These are phyloP conservation scores for Aspergillus texensis DNA, from an alignment of 2,329 filamentous ascomycete genomes.

Conservation along the genomic window DNA sequence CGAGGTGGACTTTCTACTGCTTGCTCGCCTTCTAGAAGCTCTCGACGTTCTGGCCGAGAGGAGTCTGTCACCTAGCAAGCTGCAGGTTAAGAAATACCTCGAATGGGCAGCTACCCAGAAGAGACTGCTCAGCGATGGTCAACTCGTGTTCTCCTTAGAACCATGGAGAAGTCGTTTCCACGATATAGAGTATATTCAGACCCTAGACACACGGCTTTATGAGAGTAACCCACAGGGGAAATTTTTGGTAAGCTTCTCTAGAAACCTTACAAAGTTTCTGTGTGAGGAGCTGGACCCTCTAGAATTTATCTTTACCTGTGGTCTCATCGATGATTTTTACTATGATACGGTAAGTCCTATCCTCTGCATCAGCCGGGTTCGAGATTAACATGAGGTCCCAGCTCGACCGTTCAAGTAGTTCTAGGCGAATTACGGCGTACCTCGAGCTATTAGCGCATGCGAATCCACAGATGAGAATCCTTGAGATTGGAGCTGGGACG, in stretches of 20 bases:
- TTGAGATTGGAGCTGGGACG: constrained; percentile 19
- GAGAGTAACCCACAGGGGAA: not conserved
- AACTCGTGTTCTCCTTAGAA: not conserved
- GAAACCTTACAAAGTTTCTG: constrained; percentile 6
- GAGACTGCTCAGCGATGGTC: not conserved
- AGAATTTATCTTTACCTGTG: not conserved
- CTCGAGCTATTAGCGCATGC: constrained; percentile 14
- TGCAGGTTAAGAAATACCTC: constrained; percentile 14
- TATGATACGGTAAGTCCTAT: not conserved
- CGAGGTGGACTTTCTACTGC: not conserved
- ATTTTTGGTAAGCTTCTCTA: not conserved
- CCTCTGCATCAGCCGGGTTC: not conserved
- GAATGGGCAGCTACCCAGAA: constrained; percentile 11
- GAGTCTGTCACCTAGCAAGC: not conserved
- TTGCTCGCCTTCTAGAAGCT: not conserved
- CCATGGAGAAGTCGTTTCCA: constrained; percentile 7
- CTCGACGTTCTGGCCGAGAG: not conserved
- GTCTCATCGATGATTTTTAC: constrained; percentile 7
- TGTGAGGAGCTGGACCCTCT: constrained; percentile 7
- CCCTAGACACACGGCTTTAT: not conserved
- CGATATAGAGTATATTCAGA: not conserved
- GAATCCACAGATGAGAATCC: constrained; percentile 16
- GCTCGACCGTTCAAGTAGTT: not conserved
- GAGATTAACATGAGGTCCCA: not conserved
- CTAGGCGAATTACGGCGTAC: constrained; percentile 2